Percentiles rank a stretch among this genome's conserved stretches.
phyloP scores from a whole-genome alignment of 1,284 basidiomycete species.

The Stygiomarasmius scandens region DNA sequence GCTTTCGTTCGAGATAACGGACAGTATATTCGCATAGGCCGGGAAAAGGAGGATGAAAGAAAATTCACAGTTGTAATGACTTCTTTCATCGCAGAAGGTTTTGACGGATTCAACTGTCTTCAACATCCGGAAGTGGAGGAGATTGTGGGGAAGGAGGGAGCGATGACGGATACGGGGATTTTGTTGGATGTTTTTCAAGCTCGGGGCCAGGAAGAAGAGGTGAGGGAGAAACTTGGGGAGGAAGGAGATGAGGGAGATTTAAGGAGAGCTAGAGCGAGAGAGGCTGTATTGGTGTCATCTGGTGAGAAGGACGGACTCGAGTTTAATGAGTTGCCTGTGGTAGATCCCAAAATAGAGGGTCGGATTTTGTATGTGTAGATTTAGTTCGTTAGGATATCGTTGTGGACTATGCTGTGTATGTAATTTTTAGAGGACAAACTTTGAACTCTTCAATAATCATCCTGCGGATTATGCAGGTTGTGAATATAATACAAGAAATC shows the following conservation, averaged over 20 bases:
- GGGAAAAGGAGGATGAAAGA: too few relatives aligned
- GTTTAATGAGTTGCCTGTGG: neutral
- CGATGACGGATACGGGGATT: constrained; percentile 19
- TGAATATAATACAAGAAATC: too few relatives aligned
- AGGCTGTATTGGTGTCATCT: constrained; percentile 1
- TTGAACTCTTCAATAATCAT: too few relatives aligned
- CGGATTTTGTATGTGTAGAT: neutral
- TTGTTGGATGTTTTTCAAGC: constrained; percentile 19
- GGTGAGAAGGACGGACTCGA: neutral
- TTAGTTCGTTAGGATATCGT: too few relatives aligned
- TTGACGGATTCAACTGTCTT: constrained; percentile 10
- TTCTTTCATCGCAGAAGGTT: constrained; percentile 12
- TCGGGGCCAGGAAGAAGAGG: neutral
- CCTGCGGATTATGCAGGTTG: too few relatives aligned
- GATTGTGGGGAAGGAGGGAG: constrained; percentile 13
- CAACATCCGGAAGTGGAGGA: neutral
- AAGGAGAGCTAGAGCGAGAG: neutral
- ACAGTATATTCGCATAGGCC: too few relatives aligned
- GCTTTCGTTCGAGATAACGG: neutral
- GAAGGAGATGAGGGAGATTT: too few relatives aligned
- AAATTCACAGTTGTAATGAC: constrained; percentile 5
- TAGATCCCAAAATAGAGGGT: neutral
- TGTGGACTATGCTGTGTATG: too few relatives aligned
- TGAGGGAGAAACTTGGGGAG: neutral
- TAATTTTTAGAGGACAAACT: too few relatives aligned